Base-by-base conservation (phyloP, 2,329 filamentous ascomycete genomes). In the Colletotrichum tabaci region DNA sequence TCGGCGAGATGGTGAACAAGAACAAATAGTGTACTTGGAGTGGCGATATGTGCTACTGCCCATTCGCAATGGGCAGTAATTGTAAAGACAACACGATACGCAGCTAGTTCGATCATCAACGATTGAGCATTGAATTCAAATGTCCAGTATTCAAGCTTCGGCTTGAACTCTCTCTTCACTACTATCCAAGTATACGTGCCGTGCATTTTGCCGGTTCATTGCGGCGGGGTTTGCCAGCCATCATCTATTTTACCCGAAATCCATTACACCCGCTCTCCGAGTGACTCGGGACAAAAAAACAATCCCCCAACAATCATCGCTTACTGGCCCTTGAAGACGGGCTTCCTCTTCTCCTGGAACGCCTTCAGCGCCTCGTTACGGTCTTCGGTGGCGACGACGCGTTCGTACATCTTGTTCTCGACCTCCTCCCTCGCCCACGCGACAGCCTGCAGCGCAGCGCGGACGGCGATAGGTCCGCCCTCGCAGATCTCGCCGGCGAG, bases 341-440 rank as follows among this genome's bases (percentile, higher is more conserved):
- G 87, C 80, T 86, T 89, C 75, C 89, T 84, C 86, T 90, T 90
- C 79, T 90, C 88, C 71, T 82, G 83, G 84, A 99, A 99, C 0
- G 96, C 96, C 80, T 84, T 89, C 74, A 99, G 85, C 46, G 96
- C 96, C 87, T 98, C 96, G 77, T 94, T 86, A 71, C 95, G 88
- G 84, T 99, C 96, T 79, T 95, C 92, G 0, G 94, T 98, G 73
- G 87, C 88, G 18, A 98, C 88, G 4, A 98, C 94, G 35, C 91
- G 86, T 78, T 94, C 89, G 81, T 98, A 98, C 84, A 95, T 95
- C 76, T 89, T 87, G 81, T 95, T 96, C 85, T 98, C 96, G n/a
- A 92, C 89, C 78, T 89, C 89, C 83, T 96, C 93, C 5, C 88
- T 84, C 80, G 94, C 81, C 88, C 90, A 88, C 64, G 89, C 87